Evolutionary conservation across 208 protist species (phyloP), one percentile per base, ranked within the genome.

Genomic region (Blastocrithidia nonstop): DNA sequence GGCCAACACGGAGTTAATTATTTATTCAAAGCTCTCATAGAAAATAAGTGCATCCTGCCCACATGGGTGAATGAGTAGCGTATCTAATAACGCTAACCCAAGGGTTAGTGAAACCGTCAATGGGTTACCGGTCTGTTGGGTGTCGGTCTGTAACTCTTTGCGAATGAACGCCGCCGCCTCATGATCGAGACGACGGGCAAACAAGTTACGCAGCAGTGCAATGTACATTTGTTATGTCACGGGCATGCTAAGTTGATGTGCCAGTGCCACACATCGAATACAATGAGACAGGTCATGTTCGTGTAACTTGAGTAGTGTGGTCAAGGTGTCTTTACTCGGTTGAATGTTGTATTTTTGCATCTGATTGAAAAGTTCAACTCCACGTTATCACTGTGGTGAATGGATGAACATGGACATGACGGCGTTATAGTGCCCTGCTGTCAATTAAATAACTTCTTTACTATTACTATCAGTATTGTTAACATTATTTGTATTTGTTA

Each of bases 391-490:
- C n/a, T n/a, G n/a, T 35, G 11, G 29, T 35, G 11, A 44, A 17
- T 70, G 70, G 2, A 66, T 59, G 57, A 93, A 59, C 29, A 75
- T 82, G 16, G 65, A 39, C 8, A 93, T 49, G 7, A 71, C 71
- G 8, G 83, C 69, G 56, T 93, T 93, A 57, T 78, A 93, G 50
- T 82, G 72, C 11, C 83, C 83, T 13, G 78, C 83, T 1, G 78
- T 93, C 23, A 79, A 36, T 25, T 88, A 78, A 6, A 75, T 46
- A 20, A 60, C 70, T 5, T 63, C 71, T n/a, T n/a, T n/a, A n/a
- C n/a, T n/a, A n/a, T n/a, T n/a, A n/a, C n/a, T n/a, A n/a, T n/a
- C n/a, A n/a, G n/a, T n/a, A n/a, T n/a, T n/a, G n/a, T n/a, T n/a
- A n/a, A n/a, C n/a, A n/a, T n/a, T n/a, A n/a, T n/a, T n/a, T n/a